Base-by-base conservation (phyloP, 106 monocot species). In the Gastrodia elata region DNA sequence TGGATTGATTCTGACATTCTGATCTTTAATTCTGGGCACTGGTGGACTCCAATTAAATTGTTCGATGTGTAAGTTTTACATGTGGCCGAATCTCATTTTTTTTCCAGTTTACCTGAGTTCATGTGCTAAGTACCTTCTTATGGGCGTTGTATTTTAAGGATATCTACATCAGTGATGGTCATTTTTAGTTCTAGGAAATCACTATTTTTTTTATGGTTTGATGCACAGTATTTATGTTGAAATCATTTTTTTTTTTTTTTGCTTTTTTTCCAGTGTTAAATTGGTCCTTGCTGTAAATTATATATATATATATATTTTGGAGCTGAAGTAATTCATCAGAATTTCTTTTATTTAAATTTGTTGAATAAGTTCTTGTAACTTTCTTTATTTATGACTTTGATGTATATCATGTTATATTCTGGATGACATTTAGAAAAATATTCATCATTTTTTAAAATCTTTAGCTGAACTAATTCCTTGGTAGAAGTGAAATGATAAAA, bases 21-120 rank as follows among this genome's bases (percentile, higher is more conserved):
- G 55, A 80, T 98, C 39, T 93, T 98, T 73, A 98, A 98, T 75
- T 88, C 97, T 13, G 97, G 93, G 8, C 97, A 98, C 73, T 98
- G 97, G 97, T 98, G 97, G 97, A 98, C 88, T 16, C 80, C 86
- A 6, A 88, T 80, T 46, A 98, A 98, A 73, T 82, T 98, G 27
- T 93, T 98, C 76, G 88, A 98, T 56, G 76, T 82, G 97, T 98
- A 80, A 88, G 96, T 85, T 76, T 6, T 76, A 39, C 1, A 35
- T 68, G 40, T 27, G 27, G 30, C 24, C 5, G 26, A 25, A 58
- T 58, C 24, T 58, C 26, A 8, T 58, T 58, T 56, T 56, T 55
- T 55, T 58, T 58, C n/a, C 15, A 58, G 5, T 64, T 64, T 25
- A 64, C 5, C 64, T 64, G 11, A 64, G 2, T 33, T 0, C 10